A percentile compares a stretch with the other conserved stretches of the same genome.
Evolutionary conservation across 2,329 filamentous ascomycete species (phyloP).

Genomic region (Alternaria ventricosa): DNA sequence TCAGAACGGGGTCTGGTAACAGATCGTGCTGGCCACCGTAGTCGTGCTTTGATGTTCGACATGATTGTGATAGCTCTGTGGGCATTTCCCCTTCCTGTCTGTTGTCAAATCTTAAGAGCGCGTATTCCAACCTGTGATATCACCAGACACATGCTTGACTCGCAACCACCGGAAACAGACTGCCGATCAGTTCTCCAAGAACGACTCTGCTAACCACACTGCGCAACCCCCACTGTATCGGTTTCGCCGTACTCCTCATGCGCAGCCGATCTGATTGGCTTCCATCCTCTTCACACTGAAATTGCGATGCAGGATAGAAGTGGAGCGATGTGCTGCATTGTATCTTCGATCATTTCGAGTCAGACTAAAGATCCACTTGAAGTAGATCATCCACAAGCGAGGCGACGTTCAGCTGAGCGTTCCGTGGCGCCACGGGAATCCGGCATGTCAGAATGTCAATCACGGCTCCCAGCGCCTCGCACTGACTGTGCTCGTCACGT

Average conservation of each 20-base stretch:
- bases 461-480: neutral
- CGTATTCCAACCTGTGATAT: neutral
- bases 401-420: neutral
- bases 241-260: neutral
- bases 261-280: neutral
- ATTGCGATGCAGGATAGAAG: neutral
- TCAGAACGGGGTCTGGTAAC: neutral
- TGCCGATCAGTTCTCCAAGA: neutral
- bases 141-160: neutral
- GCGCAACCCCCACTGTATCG: slow-evolving; percentile 1
- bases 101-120: neutral
- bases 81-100: neutral
- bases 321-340: neutral
- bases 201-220: neutral
- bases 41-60: neutral
- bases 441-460: neutral
- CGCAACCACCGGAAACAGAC: neutral
- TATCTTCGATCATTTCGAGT: neutral
- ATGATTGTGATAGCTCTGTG: neutral
- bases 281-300: neutral
- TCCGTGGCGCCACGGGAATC: neutral
- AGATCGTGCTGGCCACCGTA: neutral
- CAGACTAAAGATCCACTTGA: neutral
- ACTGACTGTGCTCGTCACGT: neutral
- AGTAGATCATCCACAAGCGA: neutral